Base-by-base conservation (phyloP, 495 filamentous ascomycete species). In the Chaetomium fimeti region DNA sequence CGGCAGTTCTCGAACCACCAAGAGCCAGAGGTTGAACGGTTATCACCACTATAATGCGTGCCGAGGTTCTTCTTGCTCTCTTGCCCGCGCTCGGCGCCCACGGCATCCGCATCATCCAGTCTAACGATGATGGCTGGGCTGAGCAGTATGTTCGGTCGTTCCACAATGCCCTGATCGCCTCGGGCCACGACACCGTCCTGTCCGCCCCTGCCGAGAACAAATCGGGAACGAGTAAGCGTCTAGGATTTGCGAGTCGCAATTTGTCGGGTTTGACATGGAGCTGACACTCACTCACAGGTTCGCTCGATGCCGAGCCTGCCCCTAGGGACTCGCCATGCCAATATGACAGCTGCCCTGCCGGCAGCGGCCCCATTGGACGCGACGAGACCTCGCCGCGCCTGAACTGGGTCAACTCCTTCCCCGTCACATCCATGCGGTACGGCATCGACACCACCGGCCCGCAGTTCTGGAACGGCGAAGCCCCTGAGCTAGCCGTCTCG, bases 71-170 rank as follows among this genome's bases (percentile, higher is more conserved):
- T 45, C 55, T 66, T 28, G 48, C 57, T n/a, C 42, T 67, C n/a
- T 12, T 69, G 36, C 57, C 55, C n/a, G 49, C 20, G 20, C 40
- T 66, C 29, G 57, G 58, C 47, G 45, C 25, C 24, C 53, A 65
- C 22, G 66, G 55, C 54, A 52, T 72, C n/a, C 86, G 85, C 63
- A 84, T 88, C 66, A 72, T 90, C 55, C 85, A 85, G 29, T 84
- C 83, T 56, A 89, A 90, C 68, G 88, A 89, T 66, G 88, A 90
- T 75, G 87, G 88, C 24, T 90, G 87, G 87, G 88, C 87, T 4
- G 87, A 88, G 68, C 81, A 79, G 18, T 89, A 90, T 66, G 78
- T 86, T 38, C 81, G 88, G 18, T 73, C 77, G 2, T 74, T 89
- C 49, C 84, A 83, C 72, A 69, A 82, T 57, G 71, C 79, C 1